A percentile compares a stretch with the other conserved stretches of the same genome.
phyloP scores from a whole-genome alignment of 306 rosid genomes.

The Fragaria nilgerrensis region DNA sequence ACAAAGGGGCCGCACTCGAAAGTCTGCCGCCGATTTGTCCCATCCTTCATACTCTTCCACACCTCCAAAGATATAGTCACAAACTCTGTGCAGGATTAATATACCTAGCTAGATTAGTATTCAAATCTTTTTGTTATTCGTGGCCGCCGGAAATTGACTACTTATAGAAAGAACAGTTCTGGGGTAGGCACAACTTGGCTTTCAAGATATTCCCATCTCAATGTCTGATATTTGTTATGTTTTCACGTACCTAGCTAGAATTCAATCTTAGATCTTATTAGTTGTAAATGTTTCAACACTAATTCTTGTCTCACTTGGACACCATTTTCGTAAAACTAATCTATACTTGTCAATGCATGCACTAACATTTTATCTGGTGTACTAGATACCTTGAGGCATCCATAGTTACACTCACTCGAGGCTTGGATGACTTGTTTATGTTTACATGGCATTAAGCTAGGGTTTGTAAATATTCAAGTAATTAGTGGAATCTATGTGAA shows the following conservation, averaged over 20 bases:
- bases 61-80: neutral
- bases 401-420: neutral
- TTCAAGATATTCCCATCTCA: neutral
- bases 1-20: slow-evolving; percentile 2
- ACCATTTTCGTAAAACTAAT: no score
- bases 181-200: neutral
- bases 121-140: neutral
- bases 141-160: neutral
- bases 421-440: neutral
- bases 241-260: neutral
- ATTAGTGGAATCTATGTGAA: neutral
- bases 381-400: no score
- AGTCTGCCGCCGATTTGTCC: slow-evolving; percentile 33
- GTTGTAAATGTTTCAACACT: neutral
- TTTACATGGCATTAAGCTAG: neutral
- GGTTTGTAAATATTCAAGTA: neutral
- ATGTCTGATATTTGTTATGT: neutral
- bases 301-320: no score
- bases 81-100: neutral
- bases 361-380: no score
- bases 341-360: no score
- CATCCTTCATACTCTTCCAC: slow-evolving; percentile 9
- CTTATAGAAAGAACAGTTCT: neutral
- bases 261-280: neutral
- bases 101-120: neutral